These are phyloP conservation scores for Neonectria neomacrospora DNA, from an alignment of 2,329 filamentous ascomycete genomes.

Conservation along the genomic window DNA sequence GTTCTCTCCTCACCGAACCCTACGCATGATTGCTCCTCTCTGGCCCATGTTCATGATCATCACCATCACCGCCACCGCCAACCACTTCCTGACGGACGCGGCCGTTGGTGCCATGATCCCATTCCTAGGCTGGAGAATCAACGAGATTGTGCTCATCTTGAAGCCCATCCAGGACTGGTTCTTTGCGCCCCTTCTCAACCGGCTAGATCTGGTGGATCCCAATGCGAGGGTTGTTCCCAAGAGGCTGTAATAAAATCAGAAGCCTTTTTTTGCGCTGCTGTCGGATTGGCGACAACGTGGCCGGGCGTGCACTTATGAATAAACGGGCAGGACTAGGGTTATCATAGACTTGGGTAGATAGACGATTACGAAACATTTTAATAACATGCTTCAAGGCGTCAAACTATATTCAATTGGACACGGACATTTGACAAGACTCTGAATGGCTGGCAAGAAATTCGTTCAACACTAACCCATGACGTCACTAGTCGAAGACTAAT, in stretches of 20 bases:
- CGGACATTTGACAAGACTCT: no score
- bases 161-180: slow-evolving; percentile 45
- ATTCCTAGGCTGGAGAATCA: slow-evolving; percentile 49
- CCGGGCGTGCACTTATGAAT: slow-evolving; percentile 17
- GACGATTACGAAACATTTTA: slow-evolving; percentile 12
- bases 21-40: slow-evolving; percentile 52
- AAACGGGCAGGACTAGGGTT: neutral
- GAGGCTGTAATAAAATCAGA: slow-evolving; percentile 15
- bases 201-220: slow-evolving; percentile 40
- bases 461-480: neutral
- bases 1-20: slow-evolving; percentile 54
- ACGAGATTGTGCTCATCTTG: slow-evolving; percentile 41
- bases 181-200: slow-evolving; percentile 39
- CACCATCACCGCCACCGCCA: slow-evolving; percentile 54
- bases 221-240: slow-evolving; percentile 33
- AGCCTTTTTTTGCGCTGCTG: neutral
- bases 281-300: slow-evolving; percentile 2
- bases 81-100: slow-evolving; percentile 53
- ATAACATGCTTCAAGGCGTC: neutral
- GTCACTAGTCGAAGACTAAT: neutral
- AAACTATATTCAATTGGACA: neutral
- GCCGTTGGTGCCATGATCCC: slow-evolving; percentile 50
- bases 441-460: neutral
- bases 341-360: slow-evolving; percentile 15
- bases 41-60: slow-evolving; percentile 57